These are phyloP conservation scores for Dicorynia guianensis DNA, from an alignment of 306 rosid species.

Conservation along the genomic window DNA sequence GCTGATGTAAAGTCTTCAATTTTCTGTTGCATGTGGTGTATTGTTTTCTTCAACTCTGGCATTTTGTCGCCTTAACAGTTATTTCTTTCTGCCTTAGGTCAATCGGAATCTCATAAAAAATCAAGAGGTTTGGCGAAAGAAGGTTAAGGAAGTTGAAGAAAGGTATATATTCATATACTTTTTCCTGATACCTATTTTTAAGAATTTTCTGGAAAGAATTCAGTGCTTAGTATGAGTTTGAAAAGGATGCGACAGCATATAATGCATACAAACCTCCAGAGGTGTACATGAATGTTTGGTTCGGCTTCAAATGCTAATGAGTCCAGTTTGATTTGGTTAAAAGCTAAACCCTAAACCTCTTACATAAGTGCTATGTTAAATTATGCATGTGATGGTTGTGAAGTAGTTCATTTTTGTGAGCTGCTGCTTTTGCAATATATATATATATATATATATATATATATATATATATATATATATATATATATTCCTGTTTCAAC, in stretches of 20 bases:
- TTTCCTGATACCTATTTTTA: too few relatives aligned
- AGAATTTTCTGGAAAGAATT: background rate
- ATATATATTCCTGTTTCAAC: too few relatives aligned
- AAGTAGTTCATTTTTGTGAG: conserved; percentile 13
- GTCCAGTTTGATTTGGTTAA: too few relatives aligned
- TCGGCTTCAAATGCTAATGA: too few relatives aligned
- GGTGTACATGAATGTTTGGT: too few relatives aligned
- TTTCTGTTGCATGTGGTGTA: conserved; percentile 16
- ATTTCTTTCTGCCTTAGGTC: conserved; percentile 53
- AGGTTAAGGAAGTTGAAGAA: conserved; percentile 76
- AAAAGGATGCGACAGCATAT: background rate
- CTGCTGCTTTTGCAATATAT: conserved; percentile 9
- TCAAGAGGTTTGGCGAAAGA: conserved; percentile 69
- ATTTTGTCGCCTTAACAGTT: background rate
- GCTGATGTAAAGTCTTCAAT: conserved; percentile 59
- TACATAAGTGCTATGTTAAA: background rate
- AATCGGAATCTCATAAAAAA: conserved; percentile 77
- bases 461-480: too few relatives aligned
- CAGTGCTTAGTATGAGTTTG: background rate
- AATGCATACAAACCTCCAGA: background rate
- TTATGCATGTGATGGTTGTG: background rate
- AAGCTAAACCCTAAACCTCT: too few relatives aligned
- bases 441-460: too few relatives aligned
- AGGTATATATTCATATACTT: conserved; percentile 56
- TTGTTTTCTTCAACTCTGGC: conserved; percentile 21